phyloP scores from a whole-genome alignment of 257 asterid genomes.

The Nicotiana obtusifolia region DNA sequence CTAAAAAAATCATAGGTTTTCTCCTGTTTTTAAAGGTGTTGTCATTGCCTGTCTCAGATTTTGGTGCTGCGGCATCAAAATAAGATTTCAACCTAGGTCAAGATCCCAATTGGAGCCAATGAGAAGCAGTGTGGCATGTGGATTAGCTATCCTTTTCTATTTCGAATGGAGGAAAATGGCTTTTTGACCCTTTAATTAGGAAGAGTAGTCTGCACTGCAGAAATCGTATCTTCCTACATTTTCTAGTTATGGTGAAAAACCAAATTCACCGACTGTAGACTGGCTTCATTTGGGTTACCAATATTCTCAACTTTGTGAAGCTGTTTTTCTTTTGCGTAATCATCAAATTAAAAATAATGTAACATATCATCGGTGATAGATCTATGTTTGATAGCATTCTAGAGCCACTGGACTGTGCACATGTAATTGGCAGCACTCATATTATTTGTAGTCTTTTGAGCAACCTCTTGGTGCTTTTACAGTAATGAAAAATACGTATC shows the following conservation, averaged over 20 bases:
- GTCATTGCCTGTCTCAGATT: neutral
- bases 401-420: neutral
- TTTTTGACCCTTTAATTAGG: neutral
- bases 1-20: neutral
- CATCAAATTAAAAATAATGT: neutral
- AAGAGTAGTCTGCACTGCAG: neutral
- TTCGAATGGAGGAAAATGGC: neutral
- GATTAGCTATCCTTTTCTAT: neutral
- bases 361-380: neutral
- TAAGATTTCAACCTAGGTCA: neutral
- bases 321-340: neutral
- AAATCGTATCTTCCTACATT: neutral
- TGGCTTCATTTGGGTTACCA: conserved; percentile 1
- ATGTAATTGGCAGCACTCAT: neutral
- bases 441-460: neutral
- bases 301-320: neutral
- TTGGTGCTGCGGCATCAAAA: neutral
- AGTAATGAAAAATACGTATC: neutral
- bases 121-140: neutral
- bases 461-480: neutral
- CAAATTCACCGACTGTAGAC: neutral
- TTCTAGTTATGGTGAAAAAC: neutral
- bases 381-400: conserved; percentile 4
- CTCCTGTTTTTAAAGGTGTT: neutral
- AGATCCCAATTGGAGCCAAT: neutral